A percentile compares a stretch with the other conserved stretches of the same genome.
Conservation (phyloP, 1,284 basidiomycete species). For the Tetrapyrgos nigripes region DNA sequence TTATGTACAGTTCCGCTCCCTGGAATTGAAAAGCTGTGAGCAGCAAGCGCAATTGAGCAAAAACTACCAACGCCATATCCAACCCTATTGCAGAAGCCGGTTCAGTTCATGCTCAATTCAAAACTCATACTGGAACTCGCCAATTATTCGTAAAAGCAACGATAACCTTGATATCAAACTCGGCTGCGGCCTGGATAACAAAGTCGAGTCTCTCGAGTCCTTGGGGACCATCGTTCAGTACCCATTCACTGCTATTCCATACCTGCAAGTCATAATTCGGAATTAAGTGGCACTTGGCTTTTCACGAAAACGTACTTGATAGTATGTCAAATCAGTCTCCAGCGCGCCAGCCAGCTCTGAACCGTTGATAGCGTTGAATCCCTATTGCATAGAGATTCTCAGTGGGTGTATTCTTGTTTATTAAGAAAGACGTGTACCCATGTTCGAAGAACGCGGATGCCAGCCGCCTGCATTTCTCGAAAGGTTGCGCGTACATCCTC, state of each 20-base stretch:
- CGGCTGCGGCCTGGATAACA: conserved; percentile 53
- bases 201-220: conserved; percentile 61
- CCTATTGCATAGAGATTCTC: conserved; percentile 32
- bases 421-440: conserved; percentile 33
- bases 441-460: conserved; percentile 46
- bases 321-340: conserved; percentile 55
- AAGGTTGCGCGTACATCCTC: conserved; percentile 46
- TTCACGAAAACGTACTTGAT: conserved; percentile 43
- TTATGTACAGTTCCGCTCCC: conserved; percentile 57
- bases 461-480: conserved; percentile 39
- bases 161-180: conserved; percentile 58
- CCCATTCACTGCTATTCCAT: conserved; percentile 58
- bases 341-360: conserved; percentile 49
- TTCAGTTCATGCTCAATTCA: no score
- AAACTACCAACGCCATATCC: conserved; percentile 42
- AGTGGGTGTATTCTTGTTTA: not conserved
- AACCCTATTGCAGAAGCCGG: conserved; percentile 40
- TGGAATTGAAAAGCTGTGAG: conserved; percentile 15
- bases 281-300: not conserved
- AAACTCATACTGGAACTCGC: no score
- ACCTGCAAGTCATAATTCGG: conserved; percentile 31
- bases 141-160: conserved; percentile 64
- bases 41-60: not conserved
- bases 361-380: conserved; percentile 56
- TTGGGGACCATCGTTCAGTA: conserved; percentile 55